Evolutionary conservation across 192 early-diverging fungal genomes (phyloP).

Genomic region (Podila minutissima): DNA sequence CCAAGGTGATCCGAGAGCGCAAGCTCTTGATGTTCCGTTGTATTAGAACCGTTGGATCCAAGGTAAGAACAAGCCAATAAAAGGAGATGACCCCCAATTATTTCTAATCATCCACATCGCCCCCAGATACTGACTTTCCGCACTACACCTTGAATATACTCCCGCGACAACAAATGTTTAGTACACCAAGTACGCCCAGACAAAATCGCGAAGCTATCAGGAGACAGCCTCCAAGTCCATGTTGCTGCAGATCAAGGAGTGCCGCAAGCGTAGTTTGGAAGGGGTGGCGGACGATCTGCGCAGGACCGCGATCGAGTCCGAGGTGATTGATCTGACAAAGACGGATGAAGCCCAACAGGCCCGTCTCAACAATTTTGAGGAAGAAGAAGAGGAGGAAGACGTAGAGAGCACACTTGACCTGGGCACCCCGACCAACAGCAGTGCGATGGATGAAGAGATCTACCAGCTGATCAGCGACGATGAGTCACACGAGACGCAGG

Average conservation of each 20-base stretch:
- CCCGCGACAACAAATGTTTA: neutral
- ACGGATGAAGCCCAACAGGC: constrained; percentile 47
- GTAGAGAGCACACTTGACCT: neutral
- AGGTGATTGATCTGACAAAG: constrained; percentile 48
- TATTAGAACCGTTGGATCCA: constrained; percentile 35
- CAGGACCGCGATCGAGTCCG: neutral
- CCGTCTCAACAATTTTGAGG: constrained; percentile 2
- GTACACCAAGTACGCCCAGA: constrained; percentile 48
- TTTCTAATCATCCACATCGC: too few relatives aligned
- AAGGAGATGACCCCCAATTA: too few relatives aligned
- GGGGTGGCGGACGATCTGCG: constrained; percentile 34
- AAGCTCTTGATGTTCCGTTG: constrained; percentile 43
- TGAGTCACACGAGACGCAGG: constrained; percentile 6
- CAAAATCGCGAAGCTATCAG: constrained; percentile 45
- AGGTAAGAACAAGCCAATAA: constrained; percentile 3
- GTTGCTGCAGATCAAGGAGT: constrained; percentile 18
- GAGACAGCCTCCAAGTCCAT: constrained; percentile 25
- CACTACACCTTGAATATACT: neutral
- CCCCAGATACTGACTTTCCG: too few relatives aligned
- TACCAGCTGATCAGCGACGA: neutral
- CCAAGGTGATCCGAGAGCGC: constrained; percentile 34
- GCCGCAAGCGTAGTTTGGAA: constrained; percentile 44
- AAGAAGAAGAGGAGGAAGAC: constrained; percentile 10
- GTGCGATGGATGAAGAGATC: neutral
- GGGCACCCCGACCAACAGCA: neutral